Base-by-base conservation (phyloP, 2,329 filamentous ascomycete species). In the Fusarium sp. region DNA sequence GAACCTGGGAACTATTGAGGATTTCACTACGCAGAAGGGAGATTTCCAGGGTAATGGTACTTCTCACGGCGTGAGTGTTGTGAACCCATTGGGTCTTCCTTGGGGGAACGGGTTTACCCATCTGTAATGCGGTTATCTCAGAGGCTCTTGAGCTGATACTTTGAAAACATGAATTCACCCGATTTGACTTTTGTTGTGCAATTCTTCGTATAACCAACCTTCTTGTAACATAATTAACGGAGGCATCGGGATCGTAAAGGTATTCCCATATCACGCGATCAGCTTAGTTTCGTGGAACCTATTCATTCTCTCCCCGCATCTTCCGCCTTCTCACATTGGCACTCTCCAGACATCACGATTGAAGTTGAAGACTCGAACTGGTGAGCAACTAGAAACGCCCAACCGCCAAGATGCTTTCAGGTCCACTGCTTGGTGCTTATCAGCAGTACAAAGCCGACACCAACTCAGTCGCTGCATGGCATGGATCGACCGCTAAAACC, bases 11-110 rank as follows among this genome's bases (percentile, higher is more conserved):
- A 62, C 46, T 0, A 46, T 68, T 18, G 69, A 72, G 43, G 37
- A 71, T 35, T 74, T 74, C 12, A 74, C 72, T 6, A 75, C 72
- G 0, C 72, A 75, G 41, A 63, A 65, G 53, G 70, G 72, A 0
- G 26, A 71, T 31, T 74, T 55, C 12, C 71, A 74, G 31, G 61
- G 61, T 1, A 48, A 68, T 15, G 28, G 7, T 5, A 57, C 55
- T 3, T 23, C 38, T 26, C 37, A 33, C 10, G 37, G 24, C 5
- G 11, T 18, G 11, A 26, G 24, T 10, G 23, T 48, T 1, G 35
- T 61, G 18, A 69, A 50, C 16, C 46, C 42, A 1, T 20, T 69
- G 6, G 41, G 39, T 12, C 49, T 65, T 21, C 41, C 65, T 11
- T 65, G 44, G 44, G 21, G 7, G 3, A 46, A 49, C 18, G 47